These are phyloP conservation scores for Trichodelitschia bisporula DNA, from an alignment of 495 filamentous ascomycete species.

Conservation along the genomic window DNA sequence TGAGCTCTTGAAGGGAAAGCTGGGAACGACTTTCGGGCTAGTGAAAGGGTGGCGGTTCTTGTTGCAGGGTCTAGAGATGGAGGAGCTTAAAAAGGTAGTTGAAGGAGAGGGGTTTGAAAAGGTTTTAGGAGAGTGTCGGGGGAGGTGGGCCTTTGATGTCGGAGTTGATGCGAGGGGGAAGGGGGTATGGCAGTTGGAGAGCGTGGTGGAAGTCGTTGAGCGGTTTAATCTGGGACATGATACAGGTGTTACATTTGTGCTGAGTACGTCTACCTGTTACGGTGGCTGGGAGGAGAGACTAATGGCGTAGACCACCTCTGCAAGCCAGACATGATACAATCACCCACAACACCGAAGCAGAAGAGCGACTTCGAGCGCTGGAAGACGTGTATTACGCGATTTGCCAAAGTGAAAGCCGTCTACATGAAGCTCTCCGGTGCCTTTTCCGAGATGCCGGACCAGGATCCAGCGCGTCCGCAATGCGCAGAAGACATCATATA, in stretches of 20 bases:
- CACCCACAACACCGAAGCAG: conserved; percentile 23
- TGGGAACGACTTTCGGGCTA: conserved; percentile 18
- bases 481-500: conserved; percentile 19
- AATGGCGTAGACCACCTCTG: conserved; percentile 49
- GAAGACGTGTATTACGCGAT: conserved; percentile 23
- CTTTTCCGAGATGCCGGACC: conserved; percentile 44
- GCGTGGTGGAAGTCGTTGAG: conserved; percentile 47
- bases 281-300: too few species aligned
- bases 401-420: conserved; percentile 17
- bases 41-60: conserved; percentile 56
- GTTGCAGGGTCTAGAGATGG: conserved; percentile 46
- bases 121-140: conserved; percentile 31
- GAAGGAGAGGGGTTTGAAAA: conserved; percentile 33
- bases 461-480: conserved; percentile 13
- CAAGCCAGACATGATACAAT: conserved; percentile 47
- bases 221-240: conserved; percentile 29
- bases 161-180: conserved; percentile 50
- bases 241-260: conserved; percentile 32
- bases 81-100: conserved; percentile 22
- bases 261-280: conserved; percentile 46
- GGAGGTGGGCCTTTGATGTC: conserved; percentile 51
- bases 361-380: conserved; percentile 12
- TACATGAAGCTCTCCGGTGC: conserved; percentile 80
- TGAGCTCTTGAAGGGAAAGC: conserved; percentile 14
- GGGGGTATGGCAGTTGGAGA: conserved; percentile 45